These are phyloP conservation scores for Avena sativa DNA, from an alignment of 176 grass and related monocot genomes.

Conservation along the genomic window DNA sequence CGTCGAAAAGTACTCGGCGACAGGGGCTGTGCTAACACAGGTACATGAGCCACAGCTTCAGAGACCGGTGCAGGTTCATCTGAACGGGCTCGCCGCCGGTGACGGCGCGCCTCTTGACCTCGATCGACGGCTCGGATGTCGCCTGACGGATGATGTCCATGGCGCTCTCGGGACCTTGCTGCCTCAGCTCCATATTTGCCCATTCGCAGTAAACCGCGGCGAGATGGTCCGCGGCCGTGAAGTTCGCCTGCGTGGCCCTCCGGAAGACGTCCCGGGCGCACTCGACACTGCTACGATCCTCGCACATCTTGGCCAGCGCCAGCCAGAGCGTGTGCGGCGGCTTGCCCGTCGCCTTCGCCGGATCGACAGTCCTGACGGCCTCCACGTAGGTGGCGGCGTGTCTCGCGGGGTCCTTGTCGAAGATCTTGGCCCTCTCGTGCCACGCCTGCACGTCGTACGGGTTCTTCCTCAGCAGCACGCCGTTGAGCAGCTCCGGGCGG, in stretches of 20 bases:
- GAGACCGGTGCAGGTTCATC: conserved; percentile 60
- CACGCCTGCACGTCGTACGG: conserved; percentile 74
- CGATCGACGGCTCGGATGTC: conserved; percentile 58
- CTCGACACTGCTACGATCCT: conserved; percentile 52
- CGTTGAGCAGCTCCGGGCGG: conserved; percentile 64
- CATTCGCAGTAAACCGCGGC: conserved; percentile 67
- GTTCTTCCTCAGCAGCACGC: conserved; percentile 69
- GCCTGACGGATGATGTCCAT: conserved; percentile 64
- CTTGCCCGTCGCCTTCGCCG: conserved; percentile 65
- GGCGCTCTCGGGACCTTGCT: conserved; percentile 42
- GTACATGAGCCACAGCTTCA: conserved; percentile 75
- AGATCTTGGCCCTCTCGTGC: conserved; percentile 67
- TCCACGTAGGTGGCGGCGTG: conserved; percentile 66
- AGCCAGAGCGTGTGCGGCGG: conserved; percentile 78
- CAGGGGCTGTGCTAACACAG: no score
- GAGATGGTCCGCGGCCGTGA: conserved; percentile 66
- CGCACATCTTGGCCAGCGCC: conserved; percentile 66
- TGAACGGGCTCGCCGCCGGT: conserved; percentile 55
- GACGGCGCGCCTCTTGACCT: conserved; percentile 51
- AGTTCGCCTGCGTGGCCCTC: conserved; percentile 63
- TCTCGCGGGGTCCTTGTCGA: conserved; percentile 52
- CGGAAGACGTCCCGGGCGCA: conserved; percentile 67
- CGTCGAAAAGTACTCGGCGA: no score
- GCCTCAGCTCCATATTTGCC: conserved; percentile 73
- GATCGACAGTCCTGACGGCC: conserved; percentile 62